Conservation (phyloP, 2,329 filamentous ascomycete genomes). For the Pseudogymnoascus sp. region DNA sequence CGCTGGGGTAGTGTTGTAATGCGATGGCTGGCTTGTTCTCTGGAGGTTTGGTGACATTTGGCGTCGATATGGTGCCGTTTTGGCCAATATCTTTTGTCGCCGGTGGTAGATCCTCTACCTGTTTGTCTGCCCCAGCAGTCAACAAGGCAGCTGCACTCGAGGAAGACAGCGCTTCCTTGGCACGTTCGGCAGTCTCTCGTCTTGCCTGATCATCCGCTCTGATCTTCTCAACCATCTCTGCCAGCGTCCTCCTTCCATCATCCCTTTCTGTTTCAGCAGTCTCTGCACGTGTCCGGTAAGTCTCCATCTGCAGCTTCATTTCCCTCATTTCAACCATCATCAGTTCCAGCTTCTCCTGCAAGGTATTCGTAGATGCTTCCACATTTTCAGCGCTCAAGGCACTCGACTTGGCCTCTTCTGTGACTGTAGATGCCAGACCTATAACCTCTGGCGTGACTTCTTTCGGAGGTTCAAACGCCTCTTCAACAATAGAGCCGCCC, state of each 20-base stretch:
- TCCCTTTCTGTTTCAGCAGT: constrained; percentile 71
- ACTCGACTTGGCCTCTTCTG: constrained; percentile 15
- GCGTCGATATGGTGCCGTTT: not conserved
- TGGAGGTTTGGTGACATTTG: constrained; percentile 7
- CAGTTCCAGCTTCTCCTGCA: constrained; percentile 65
- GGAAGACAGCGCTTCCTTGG: constrained; percentile 3
- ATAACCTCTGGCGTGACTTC: constrained; percentile 25
- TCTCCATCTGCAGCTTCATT: constrained; percentile 71
- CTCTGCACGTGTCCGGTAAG: constrained; percentile 70
- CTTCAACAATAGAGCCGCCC: constrained; percentile 35
- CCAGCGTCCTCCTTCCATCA: constrained; percentile 63
- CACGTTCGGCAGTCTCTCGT: constrained; percentile 9
- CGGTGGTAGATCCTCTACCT: not conserved
- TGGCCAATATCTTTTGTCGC: not conserved
- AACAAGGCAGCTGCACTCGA: not conserved
- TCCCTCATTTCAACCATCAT: constrained; percentile 75
- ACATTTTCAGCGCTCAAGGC: constrained; percentile 23
- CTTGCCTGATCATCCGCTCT: constrained; percentile 56
- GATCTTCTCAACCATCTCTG: constrained; percentile 81
- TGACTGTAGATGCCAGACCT: not conserved
- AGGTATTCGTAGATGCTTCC: constrained; percentile 35
- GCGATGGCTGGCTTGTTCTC: not conserved
- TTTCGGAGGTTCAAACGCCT: constrained; percentile 37
- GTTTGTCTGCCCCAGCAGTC: constrained; percentile 10
- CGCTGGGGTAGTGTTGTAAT: constrained; percentile 25